These are phyloP conservation scores for Iberis pinnata DNA, from an alignment of 345 rosid genomes.

Conservation along the genomic window DNA sequence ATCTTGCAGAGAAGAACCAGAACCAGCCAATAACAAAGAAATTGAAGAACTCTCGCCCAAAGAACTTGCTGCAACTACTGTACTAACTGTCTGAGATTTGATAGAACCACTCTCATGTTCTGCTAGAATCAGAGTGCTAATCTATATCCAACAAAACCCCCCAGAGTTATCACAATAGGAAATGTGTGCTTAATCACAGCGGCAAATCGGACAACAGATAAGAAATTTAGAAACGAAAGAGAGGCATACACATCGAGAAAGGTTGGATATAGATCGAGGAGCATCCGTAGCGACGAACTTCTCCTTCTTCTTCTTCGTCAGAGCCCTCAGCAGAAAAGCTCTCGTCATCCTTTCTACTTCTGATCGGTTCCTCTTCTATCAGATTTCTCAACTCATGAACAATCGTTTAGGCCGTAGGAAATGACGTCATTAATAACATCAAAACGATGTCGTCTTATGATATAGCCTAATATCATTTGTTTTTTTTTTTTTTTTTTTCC, in stretches of 20 bases:
- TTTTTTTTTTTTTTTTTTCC: no score
- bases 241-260: slow-evolving; percentile 22
- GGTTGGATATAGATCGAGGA: slow-evolving; percentile 9
- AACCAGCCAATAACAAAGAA: slow-evolving; percentile 74
- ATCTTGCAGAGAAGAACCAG: slow-evolving; percentile 62
- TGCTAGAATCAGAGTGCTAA: slow-evolving; percentile 67
- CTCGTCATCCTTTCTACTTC: slow-evolving; percentile 19
- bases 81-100: slow-evolving; percentile 56
- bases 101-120: slow-evolving; percentile 73
- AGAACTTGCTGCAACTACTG: slow-evolving; percentile 68
- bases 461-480: no score
- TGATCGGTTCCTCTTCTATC: slow-evolving; percentile 12
- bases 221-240: background rate
- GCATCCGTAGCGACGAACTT: background rate
- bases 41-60: slow-evolving; percentile 47
- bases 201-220: background rate
- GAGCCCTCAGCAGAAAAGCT: slow-evolving; percentile 22
- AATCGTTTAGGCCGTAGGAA: no score
- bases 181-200: no score
- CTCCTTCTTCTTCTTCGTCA: slow-evolving; percentile 14
- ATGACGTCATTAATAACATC: no score
- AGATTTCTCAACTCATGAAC: no score
- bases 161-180: no score
- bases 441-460: no score
- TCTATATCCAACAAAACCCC: slow-evolving; percentile 34